These are phyloP conservation scores for Setomelanomma holmii DNA, from an alignment of 2,329 filamentous ascomycete species.

Conservation along the genomic window DNA sequence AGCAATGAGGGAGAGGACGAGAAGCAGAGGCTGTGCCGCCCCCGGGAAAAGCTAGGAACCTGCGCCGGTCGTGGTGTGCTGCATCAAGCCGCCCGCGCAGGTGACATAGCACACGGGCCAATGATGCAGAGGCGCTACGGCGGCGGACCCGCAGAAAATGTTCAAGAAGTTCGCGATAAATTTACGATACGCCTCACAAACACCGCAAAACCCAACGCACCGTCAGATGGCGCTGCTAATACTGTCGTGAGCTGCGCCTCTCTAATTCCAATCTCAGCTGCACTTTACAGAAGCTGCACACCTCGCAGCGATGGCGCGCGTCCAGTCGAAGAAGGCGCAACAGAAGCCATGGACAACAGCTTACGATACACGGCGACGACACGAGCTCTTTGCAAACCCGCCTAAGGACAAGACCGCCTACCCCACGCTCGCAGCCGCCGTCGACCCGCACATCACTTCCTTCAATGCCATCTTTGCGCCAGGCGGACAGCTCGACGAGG, in stretches of 20 bases:
- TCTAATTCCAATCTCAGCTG: neutral
- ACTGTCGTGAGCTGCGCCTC: conserved; percentile 11
- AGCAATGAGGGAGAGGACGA: conserved; percentile 27
- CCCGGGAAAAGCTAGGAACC: conserved; percentile 34
- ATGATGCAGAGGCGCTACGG: conserved; percentile 16
- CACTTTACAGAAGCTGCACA: neutral
- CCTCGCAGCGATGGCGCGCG: conserved; percentile 38
- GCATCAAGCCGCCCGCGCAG: conserved; percentile 26
- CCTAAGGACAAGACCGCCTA: conserved; percentile 88
- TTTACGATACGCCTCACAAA: neutral
- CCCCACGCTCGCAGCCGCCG: conserved; percentile 82
- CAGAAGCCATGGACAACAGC: conserved; percentile 75
- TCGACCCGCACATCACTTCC: conserved; percentile 90
- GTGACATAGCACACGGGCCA: conserved; percentile 22
- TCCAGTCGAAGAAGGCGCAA: conserved; percentile 52
- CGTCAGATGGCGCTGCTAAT: conserved; percentile 2
- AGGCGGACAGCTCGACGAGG: conserved; percentile 76
- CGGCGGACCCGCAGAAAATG: conserved; percentile 13
- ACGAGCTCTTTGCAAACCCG: conserved; percentile 87
- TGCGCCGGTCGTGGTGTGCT: conserved; percentile 26
- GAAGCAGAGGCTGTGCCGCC: conserved; percentile 40
- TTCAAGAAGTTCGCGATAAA: conserved; percentile 12
- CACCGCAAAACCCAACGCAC: neutral
- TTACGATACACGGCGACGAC: conserved; percentile 84
- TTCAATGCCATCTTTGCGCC: conserved; percentile 89